Conservation (phyloP, 352 stramenopile species). For the Salisapilia sapeloensis region DNA sequence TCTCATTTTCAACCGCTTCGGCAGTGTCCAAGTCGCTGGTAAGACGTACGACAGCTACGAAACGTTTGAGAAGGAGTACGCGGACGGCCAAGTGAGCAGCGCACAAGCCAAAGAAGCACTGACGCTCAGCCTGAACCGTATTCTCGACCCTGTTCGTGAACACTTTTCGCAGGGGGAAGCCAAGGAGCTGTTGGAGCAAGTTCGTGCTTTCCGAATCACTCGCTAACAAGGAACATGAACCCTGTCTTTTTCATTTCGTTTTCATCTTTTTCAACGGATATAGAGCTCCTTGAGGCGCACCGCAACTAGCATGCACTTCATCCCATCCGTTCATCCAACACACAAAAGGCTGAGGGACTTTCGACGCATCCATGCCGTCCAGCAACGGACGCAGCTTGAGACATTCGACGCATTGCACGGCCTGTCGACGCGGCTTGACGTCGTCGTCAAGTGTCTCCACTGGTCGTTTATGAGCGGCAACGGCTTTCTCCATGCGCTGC, state of each 20-base stretch:
- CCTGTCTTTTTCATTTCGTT: constrained; percentile 9
- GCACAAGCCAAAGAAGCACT: constrained; percentile 89
- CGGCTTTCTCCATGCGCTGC: constrained; percentile 60
- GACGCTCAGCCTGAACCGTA: constrained; percentile 85
- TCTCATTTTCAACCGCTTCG: constrained; percentile 88
- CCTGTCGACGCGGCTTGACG: constrained; percentile 45
- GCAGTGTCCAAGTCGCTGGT: constrained; percentile 21
- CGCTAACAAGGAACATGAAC: constrained; percentile 41
- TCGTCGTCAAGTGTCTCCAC: constrained; percentile 36
- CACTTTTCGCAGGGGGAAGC: constrained; percentile 93
- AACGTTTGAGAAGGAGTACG: constrained; percentile 85
- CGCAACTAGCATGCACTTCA: constrained; percentile 59
- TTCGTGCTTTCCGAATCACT: constrained; percentile 94
- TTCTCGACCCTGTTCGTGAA: constrained; percentile 92
- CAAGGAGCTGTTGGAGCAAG: constrained; percentile 90
- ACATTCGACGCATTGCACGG: constrained; percentile 52
- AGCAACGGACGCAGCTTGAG: constrained; percentile 57
- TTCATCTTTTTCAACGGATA: constrained; percentile 1
- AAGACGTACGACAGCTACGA: constrained; percentile 82
- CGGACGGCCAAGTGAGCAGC: constrained; percentile 79
- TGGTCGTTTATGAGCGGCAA: constrained; percentile 49
- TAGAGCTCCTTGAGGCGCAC: constrained; percentile 32
- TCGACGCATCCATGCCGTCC: constrained; percentile 49
- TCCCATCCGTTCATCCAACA: constrained; percentile 77
- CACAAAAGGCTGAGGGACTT: constrained; percentile 53